Evolutionary conservation across 2,329 filamentous ascomycete species (phyloP), one percentile per base, ranked within the genome.

Genomic region (Furcasterigmium furcatum): DNA sequence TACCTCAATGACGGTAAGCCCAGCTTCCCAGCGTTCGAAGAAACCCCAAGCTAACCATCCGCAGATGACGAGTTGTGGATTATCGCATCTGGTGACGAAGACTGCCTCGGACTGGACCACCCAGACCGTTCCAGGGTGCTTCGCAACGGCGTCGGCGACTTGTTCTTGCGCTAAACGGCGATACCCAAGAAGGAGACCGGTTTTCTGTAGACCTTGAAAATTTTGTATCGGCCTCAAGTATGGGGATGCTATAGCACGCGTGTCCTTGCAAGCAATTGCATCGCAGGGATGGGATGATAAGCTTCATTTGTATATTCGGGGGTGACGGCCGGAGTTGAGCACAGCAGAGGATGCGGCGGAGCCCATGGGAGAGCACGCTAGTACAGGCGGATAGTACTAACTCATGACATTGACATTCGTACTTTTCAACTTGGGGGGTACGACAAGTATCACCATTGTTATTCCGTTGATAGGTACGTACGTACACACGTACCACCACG

Each of bases 1-100:
- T 95, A 95, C 69, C 73, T 99, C 39, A 83, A 86, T 55, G 94
- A 97, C 70, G 91, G 92, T 96, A 72, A 75, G 84, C 64, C 13
- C 24, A 14, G 32, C n/a, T 8, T 9, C n/a, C 16, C 25, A 30
- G 8, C 13, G 18, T 19, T 13, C 21, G 27, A 35, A 16, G 30
- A 8, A 21, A 59, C 13, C 22, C 5, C 20, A 7, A n/a, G 19
- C 64, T 60, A 52, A 63, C 49, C 34, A 18, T 9, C 13, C 38
- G 8, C 46, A 86, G 80, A 84, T 53, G 77, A 84, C 57, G 66
- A 82, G 41, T 63, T 86, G 21, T 83, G 67, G 70, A 76, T 73
- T 44, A 60, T 73, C 54, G 71, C 67, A 46, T 64, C 60, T 21
- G 70, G 67, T 4, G 75, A 82, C 21, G 83, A 87, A 50, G 80